Conservation (phyloP, 768 basidiomycete species). For the Crassisporium funariophilum region DNA sequence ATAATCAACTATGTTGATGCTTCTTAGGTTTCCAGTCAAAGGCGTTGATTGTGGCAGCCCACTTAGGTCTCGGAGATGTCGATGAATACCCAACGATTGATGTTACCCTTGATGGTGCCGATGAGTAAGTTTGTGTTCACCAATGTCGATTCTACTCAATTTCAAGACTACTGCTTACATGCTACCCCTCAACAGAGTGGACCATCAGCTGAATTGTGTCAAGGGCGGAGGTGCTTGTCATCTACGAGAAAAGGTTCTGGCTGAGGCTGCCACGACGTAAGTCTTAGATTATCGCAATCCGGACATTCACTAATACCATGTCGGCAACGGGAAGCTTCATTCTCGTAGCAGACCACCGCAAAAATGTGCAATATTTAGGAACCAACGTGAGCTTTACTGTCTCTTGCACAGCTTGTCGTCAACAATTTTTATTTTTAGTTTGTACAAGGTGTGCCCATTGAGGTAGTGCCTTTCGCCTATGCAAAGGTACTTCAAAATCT, state of each 20-base stretch:
- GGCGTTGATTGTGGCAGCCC: slow-evolving; percentile 84
- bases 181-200: slow-evolving; percentile 59
- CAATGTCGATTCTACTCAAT: too few species aligned
- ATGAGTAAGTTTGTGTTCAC: slow-evolving; percentile 88
- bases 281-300: slow-evolving; percentile 23
- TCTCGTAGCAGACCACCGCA: slow-evolving; percentile 93
- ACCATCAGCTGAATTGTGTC: slow-evolving; percentile 85
- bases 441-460: slow-evolving; percentile 88
- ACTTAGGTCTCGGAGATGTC: slow-evolving; percentile 82
- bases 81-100: slow-evolving; percentile 89
- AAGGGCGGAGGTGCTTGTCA: slow-evolving; percentile 98
- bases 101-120: slow-evolving; percentile 97
- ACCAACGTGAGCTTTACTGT: slow-evolving; percentile 62
- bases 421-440: slow-evolving; percentile 49
- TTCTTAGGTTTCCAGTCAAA: slow-evolving; percentile 98
- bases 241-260: slow-evolving; percentile 94
- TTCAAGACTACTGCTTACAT: neutral
- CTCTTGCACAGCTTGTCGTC: neutral
- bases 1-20: too few species aligned
- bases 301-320: slow-evolving; percentile 1
- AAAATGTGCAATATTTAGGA: slow-evolving; percentile 83
- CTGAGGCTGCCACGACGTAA: slow-evolving; percentile 89
- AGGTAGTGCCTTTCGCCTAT: slow-evolving; percentile 97
- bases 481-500: slow-evolving; percentile 81
- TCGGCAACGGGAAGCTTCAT: slow-evolving; percentile 74